Base-by-base conservation (phyloP, 192 early-diverging fungal species). In the Phycomyces blakesleeanus region DNA sequence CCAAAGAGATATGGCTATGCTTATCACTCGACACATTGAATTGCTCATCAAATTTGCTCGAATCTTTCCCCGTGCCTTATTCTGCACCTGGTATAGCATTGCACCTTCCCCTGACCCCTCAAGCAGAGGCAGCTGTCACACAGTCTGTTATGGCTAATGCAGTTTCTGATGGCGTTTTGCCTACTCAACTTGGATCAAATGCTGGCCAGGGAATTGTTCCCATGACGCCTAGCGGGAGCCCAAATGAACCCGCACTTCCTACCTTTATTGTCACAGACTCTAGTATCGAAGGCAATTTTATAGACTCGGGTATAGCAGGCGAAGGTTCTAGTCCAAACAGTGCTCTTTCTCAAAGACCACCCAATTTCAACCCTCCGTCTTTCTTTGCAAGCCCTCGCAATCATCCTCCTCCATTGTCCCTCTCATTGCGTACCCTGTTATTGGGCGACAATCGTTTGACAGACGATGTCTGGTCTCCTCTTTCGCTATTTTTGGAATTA, bases 371-470 rank as follows among this genome's bases (percentile, higher is more conserved):
- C 55, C 74, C 74, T 12, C 74, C 74, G 10, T 71, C 68, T 1
- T 76, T 76, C 78, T 81, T 65, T 81, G 73, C 74, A 61, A 76
- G 71, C 69, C 73, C 76, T 27, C 60, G 73, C 20, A 78, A 78
- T 25, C 69, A 75, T 56, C 64, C 80, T 4, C 82, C 83, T 34
- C 87, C 87, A 8, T 66, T 92, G 18, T 73, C 76, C 1, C 42
- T 61, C 5, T 75, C 85, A 8, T 76, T 96, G 22, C 72, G 74
- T 12, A 72, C 76, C 26, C 78, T 96, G 24, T 85, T 81, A 16
- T 68, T 95, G 39, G 90, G 87, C n/a, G 93, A 93, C 67, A 96
- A 94, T 74, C 77, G 82, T 42, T 72, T 96, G 20, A 87, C 83
- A 37, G 91, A 95, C 56, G 92, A 93, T 25, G 71, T 94, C 14